These are phyloP conservation scores for Akanthomyces lecanii DNA, from an alignment of 2,329 filamentous ascomycete species.

Conservation along the genomic window DNA sequence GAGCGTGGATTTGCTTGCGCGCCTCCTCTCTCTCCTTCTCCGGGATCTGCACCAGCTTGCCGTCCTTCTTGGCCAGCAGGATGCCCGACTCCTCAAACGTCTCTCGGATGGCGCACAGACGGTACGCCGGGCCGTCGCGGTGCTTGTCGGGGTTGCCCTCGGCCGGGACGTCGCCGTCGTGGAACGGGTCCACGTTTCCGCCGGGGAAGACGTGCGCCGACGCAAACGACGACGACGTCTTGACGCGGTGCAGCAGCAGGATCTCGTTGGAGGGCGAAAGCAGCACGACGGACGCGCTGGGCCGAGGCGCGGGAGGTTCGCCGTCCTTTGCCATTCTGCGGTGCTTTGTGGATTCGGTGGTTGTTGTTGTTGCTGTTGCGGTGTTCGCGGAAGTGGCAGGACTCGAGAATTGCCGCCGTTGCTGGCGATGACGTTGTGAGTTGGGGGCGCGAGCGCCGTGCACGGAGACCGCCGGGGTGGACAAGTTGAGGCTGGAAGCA, in stretches of 20 bases:
- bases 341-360: not conserved
- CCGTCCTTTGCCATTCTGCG: slow-evolving; percentile 18
- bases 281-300: slow-evolving; percentile 75
- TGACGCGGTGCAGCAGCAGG: slow-evolving; percentile 79
- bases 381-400: not conserved
- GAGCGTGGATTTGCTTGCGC: slow-evolving; percentile 64
- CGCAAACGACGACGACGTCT: slow-evolving; percentile 77
- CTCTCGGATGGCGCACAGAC: slow-evolving; percentile 81
- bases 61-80: slow-evolving; percentile 59
- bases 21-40: slow-evolving; percentile 59
- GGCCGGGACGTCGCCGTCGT: slow-evolving; percentile 61
- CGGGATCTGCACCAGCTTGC: slow-evolving; percentile 56
- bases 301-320: slow-evolving; percentile 45
- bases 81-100: slow-evolving; percentile 95
- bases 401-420: not conserved
- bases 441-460: not conserved
- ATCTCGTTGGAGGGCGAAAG: slow-evolving; percentile 84
- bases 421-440: not conserved
- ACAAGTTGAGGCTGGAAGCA: not conserved
- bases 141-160: slow-evolving; percentile 55
- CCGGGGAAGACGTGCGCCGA: slow-evolving; percentile 95
- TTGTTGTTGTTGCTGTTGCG: not conserved
- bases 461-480: not conserved
- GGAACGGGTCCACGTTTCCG: slow-evolving; percentile 71
- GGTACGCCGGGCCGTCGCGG: slow-evolving; percentile 66